Evolutionary conservation across 345 rosid genomes (phyloP), one percentile per base, ranked within the genome.

Genomic region (Tarenaya hassleriana): DNA sequence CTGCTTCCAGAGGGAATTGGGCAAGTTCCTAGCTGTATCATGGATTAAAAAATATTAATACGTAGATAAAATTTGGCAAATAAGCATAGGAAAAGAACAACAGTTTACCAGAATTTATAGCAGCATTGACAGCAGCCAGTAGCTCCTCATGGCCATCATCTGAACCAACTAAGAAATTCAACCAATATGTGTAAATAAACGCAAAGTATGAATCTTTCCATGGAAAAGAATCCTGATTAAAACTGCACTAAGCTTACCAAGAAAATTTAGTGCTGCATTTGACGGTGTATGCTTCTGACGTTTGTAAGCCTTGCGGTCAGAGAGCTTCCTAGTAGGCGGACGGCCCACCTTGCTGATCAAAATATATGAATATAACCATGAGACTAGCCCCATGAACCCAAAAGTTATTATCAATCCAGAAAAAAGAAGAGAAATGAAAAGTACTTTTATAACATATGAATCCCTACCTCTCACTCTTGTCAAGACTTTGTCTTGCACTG

Each of bases 121-220:
- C 86, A 64, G 88, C 74, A 58, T 77, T 83, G 43, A 79, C 94
- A 67, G 97, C 94, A 60, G 94, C 81, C 67, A 77, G 60, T 55
- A 86, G 76, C 76, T 89, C 94, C 71, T 83, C 90, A 58, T 73
- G 82, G 29, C 90, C 95, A 75, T 81, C 77, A 58, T 79, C 94
- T 38, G 88, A 85, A 61, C 78, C 88, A 37, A 78, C 88, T 79
- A 76, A 55, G 53, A 71, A 64, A 67, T 27, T 32, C 47, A 68
- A 67, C 18, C 56, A 62, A 67, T 59, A 62, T 59, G 35, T 52
- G 35, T 52, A 35, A 65, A 61, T 18, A 58, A 47, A 66, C 33
- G 48, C 16, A 49, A 27, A 47, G 42, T 8, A 53, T 0, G 56
- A 34, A 8, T 9, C 35, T 34, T 52, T 15, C 38, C 52, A 41